Percentiles rank a stretch among this genome's conserved stretches.
Evolutionary conservation across 1,284 basidiomycete species (phyloP).

Genomic region (Pulveroboletus sp.): DNA sequence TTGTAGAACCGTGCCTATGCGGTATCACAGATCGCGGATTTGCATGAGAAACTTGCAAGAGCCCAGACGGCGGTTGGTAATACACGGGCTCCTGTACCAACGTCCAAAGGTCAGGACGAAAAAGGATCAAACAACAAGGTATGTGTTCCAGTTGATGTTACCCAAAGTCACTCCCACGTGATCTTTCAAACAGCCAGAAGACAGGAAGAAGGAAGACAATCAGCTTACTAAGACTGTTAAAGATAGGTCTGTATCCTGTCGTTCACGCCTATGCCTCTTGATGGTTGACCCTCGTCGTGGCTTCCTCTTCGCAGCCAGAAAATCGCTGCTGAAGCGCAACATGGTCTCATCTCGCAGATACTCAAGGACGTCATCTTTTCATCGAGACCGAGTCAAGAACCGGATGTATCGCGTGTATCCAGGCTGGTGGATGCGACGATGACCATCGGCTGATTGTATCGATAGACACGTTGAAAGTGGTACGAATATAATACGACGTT

Average conservation of each 20-base stretch:
- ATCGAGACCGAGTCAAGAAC: slow-evolving; percentile 48
- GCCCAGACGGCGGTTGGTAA: slow-evolving; percentile 54
- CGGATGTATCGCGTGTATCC: slow-evolving; percentile 28
- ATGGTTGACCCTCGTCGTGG: background rate
- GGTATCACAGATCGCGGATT: slow-evolving; percentile 84
- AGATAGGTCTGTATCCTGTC: slow-evolving; percentile 63
- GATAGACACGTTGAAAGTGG: background rate
- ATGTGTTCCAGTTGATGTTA: background rate
- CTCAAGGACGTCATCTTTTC: slow-evolving; percentile 87
- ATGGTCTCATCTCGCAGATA: slow-evolving; percentile 87
- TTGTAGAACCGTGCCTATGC: slow-evolving; percentile 87
- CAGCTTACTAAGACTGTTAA: slow-evolving; percentile 79
- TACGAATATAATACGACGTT: slow-evolving; percentile 3
- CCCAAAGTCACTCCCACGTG: background rate
- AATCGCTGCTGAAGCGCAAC: slow-evolving; percentile 86
- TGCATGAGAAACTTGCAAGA: slow-evolving; percentile 84
- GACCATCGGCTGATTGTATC: slow-evolving; percentile 31
- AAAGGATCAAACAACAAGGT: slow-evolving; percentile 41
- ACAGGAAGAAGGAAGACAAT: slow-evolving; percentile 77
- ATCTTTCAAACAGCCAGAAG: slow-evolving; percentile 48
- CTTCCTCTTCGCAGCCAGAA: slow-evolving; percentile 62
- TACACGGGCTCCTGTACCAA: slow-evolving; percentile 57
- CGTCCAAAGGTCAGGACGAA: slow-evolving; percentile 47
- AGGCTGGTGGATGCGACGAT: slow-evolving; percentile 45
- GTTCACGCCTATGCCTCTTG: background rate